These are phyloP conservation scores for Suillus sp. DNA, from an alignment of 768 basidiomycete species.

Conservation along the genomic window DNA sequence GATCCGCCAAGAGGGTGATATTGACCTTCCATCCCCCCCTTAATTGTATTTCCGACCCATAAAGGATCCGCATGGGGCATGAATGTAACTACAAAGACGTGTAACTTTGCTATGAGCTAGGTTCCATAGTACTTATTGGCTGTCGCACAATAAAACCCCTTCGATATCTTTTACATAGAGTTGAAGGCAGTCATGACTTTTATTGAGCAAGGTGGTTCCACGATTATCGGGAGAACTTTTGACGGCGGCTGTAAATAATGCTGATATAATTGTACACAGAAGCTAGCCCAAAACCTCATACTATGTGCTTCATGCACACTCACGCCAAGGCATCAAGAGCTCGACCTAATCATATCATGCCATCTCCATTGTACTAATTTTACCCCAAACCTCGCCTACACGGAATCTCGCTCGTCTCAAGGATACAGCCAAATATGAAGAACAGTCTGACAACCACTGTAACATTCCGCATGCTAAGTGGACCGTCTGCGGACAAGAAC, in stretches of 20 bases:
- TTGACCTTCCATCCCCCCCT: neutral
- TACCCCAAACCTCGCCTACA: too few relatives aligned
- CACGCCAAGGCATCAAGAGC: too few relatives aligned
- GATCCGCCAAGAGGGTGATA: neutral
- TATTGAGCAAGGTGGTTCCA: too few relatives aligned
- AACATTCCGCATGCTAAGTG: too few relatives aligned
- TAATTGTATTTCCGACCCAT: neutral
- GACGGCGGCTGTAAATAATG: neutral
- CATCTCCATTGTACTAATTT: too few relatives aligned
- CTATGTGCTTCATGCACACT: too few relatives aligned
- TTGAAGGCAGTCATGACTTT: neutral
- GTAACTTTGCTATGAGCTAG: neutral
- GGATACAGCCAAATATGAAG: neutral
- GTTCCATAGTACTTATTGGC: neutral
- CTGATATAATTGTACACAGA: too few relatives aligned
- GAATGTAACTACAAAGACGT: neutral
- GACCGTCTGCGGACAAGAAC: too few relatives aligned
- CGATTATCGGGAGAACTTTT: neutral
- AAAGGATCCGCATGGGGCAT: neutral
- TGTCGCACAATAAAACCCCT: neutral
- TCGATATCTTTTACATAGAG: neutral
- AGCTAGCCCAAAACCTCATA: too few relatives aligned
- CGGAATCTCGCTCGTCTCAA: too few relatives aligned
- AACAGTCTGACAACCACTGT: too few relatives aligned
- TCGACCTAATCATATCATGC: too few relatives aligned